A percentile compares a stretch with the other conserved stretches of the same genome.
Conservation (phyloP, 345 rosid genomes). For the Eucalyptus curtisii region DNA sequence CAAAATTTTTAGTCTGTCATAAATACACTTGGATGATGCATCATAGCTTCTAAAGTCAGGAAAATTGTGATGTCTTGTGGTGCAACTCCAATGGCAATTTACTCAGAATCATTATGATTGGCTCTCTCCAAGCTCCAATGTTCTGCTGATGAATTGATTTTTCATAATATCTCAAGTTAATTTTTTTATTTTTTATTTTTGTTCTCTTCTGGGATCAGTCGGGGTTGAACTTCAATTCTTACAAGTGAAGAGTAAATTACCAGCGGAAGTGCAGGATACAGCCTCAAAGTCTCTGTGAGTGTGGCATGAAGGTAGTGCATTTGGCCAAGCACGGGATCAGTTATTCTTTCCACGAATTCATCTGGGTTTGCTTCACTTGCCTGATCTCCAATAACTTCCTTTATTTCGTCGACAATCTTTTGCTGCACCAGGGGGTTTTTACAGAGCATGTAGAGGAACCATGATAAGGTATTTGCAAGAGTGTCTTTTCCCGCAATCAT, state of each 20-base stretch:
- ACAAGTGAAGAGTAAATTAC: slow-evolving; percentile 6
- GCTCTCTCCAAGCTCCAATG: background rate
- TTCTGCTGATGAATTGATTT: background rate
- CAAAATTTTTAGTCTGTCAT: background rate
- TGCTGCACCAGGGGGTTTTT: slow-evolving; percentile 61
- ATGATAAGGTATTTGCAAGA: slow-evolving; percentile 38
- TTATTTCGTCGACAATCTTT: slow-evolving; percentile 47
- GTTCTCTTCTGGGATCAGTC: background rate
- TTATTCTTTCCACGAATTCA: slow-evolving; percentile 24
- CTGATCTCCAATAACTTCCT: slow-evolving; percentile 8
- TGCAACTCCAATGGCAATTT: background rate
- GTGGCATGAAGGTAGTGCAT: slow-evolving; percentile 83
- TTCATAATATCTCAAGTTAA: background rate
- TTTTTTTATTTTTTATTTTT: background rate
- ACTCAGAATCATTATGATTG: background rate
- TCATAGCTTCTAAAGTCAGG: background rate
- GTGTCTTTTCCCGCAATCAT: slow-evolving; percentile 78
- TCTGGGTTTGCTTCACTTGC: slow-evolving; percentile 5
- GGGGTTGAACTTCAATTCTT: background rate
- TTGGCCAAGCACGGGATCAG: slow-evolving; percentile 30
- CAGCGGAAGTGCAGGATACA: slow-evolving; percentile 1
- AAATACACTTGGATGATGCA: background rate
- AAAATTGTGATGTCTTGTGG: background rate
- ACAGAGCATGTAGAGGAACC: slow-evolving; percentile 69
- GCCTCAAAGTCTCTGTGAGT: slow-evolving; percentile 63